Evolutionary conservation across 164 flowering plant genomes (phyloP), one percentile per base, ranked within the genome.

Genomic region (Liquidambar formosana): DNA sequence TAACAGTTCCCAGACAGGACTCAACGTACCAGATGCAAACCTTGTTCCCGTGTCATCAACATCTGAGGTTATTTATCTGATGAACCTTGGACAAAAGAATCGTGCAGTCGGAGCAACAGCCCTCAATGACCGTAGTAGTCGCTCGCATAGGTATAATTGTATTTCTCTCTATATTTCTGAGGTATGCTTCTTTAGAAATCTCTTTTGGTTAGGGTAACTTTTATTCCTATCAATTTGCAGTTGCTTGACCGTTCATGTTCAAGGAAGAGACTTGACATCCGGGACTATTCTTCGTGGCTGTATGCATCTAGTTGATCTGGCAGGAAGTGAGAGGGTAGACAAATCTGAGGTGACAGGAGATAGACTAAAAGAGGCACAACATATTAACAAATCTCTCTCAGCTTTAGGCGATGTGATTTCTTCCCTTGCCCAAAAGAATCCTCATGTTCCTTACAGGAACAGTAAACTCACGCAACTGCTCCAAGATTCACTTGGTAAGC

Each of bases 61-160:
- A 52, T 82, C 78, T 57, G 98, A 96, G 71, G 97, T 96, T 61
- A 84, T 96, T 75, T 85, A 89, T 68, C 73, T 96, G 69, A 96
- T 96, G 99, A 89, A 82, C 72, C 67, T 93, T 71, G 99, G 99
- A 59, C 97, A 90, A n/a, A 82, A 82, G 74, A 92, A 93, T 69
- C 95, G 99, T 66, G 97, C 83, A 44, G 99, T 96, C 13, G 94
- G 97, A 66, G 89, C 99, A 61, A 96, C 99, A 43, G 98, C 99
- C 27, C 82, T 96, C 44, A 96, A 96, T 75, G 99, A 96, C 64
- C 94, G 99, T 5, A 96, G 99, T 72, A 96, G 99, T 79, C 99
- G 99, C 52, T 96, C 99, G 63, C 99, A 96, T 71, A 96, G 99
- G 99, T 90, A 63, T 49, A 18, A n/a, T 59, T 1, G n/a, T 57